phyloP scores from a whole-genome alignment of 352 stramenopile species.

The Globisporangium cystogenes region DNA sequence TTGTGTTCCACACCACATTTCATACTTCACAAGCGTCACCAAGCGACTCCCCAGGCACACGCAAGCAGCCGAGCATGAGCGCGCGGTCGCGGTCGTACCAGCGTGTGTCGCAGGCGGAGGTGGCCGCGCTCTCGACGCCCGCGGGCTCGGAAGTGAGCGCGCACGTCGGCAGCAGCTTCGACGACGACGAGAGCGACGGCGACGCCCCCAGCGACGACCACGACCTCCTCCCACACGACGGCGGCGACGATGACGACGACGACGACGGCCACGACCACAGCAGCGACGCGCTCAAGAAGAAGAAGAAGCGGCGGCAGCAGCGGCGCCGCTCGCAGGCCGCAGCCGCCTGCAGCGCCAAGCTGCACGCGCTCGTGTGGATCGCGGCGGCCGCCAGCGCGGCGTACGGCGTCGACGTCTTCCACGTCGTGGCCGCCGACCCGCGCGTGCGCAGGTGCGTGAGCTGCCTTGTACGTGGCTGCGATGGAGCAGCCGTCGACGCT shows the following conservation, averaged over 20 bases:
- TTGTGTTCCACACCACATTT: no score
- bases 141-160: constrained; percentile 15
- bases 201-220: constrained; percentile 17
- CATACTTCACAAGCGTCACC: no score
- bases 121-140: constrained; percentile 1
- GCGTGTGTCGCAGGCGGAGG: constrained; percentile 42
- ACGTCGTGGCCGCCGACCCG: constrained; percentile 56
- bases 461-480: no score
- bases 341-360: constrained; percentile 56
- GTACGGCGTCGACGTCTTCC: constrained; percentile 70
- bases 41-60: no score
- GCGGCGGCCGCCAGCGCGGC: constrained; percentile 34
- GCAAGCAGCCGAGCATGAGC: constrained; percentile 1
- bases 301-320: constrained; percentile 16
- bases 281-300: constrained; percentile 20
- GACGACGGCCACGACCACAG: constrained; percentile 22
- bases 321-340: constrained; percentile 36
- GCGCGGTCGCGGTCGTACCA: constrained; percentile 25
- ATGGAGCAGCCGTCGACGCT: no score
- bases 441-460: constrained; percentile 39
- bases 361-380: constrained; percentile 77
- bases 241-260: constrained; percentile 25
- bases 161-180: constrained; percentile 19
- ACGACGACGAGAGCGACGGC: constrained; percentile 22
- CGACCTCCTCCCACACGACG: constrained; percentile 23